These are phyloP conservation scores for Candida rishiriensis DNA, from an alignment of 805 yeast genomes.

Conservation along the genomic window DNA sequence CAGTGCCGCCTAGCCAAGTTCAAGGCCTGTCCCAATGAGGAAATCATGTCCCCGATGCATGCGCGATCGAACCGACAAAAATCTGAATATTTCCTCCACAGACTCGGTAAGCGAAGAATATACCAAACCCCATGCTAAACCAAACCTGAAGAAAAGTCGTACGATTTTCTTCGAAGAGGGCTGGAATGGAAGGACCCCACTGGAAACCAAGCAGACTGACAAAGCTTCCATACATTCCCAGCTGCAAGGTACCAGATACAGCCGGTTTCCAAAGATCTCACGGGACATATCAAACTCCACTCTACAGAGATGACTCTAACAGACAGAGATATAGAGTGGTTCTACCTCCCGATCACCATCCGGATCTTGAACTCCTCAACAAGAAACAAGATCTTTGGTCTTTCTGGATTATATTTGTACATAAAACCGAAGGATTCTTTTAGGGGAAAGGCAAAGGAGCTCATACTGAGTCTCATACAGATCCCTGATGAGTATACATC, in stretches of 20 bases:
- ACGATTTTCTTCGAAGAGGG: slow-evolving; percentile 1
- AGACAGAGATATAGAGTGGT: background rate
- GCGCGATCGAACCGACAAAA: too few relatives aligned
- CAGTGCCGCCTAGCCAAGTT: background rate
- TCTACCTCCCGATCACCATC: slow-evolving; percentile 14
- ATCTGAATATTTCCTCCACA: background rate
- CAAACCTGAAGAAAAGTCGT: background rate
- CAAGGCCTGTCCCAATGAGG: slow-evolving; percentile 1
- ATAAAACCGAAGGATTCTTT: background rate
- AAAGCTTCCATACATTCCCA: too few relatives aligned
- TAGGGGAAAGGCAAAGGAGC: slow-evolving; percentile 2
- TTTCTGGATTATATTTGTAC: slow-evolving; percentile 15
- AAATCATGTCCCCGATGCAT: slow-evolving; percentile 3
- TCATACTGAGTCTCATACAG: slow-evolving; percentile 10
- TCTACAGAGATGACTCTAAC: background rate
- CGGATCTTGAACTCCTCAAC: slow-evolving; percentile 10
- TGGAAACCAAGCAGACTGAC: too few relatives aligned
- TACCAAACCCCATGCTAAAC: too few relatives aligned
- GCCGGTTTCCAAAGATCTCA: too few relatives aligned
- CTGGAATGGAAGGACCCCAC: too few relatives aligned
- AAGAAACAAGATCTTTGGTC: slow-evolving; percentile 11
- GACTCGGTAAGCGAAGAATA: too few relatives aligned
- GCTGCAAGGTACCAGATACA: too few relatives aligned
- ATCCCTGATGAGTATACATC: slow-evolving; percentile 8
- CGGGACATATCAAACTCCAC: too few relatives aligned